phyloP scores from a whole-genome alignment of 352 stramenopile genomes.

The Ophiocytium majus region DNA sequence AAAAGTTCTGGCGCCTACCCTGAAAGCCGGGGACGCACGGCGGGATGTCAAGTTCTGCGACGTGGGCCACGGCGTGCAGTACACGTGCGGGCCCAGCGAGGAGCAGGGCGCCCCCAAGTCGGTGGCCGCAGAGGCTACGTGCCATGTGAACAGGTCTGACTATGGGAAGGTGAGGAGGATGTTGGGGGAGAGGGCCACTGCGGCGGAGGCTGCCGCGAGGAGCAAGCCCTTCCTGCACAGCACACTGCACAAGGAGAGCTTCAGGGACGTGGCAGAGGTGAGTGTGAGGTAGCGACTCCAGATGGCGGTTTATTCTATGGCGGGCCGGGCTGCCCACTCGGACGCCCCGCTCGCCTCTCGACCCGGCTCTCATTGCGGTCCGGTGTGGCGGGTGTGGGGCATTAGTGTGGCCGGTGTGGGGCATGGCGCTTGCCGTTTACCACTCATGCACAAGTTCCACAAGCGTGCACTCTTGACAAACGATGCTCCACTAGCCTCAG shows the following conservation, averaged over 20 bases:
- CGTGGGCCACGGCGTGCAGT: neutral
- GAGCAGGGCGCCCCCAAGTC: neutral
- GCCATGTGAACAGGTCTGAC: neutral
- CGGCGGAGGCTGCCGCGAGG: slow-evolving; percentile 15
- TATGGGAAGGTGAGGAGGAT: neutral
- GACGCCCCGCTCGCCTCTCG: too few relatives aligned
- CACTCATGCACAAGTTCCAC: too few relatives aligned
- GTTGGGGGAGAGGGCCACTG: neutral
- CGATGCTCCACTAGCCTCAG: too few relatives aligned
- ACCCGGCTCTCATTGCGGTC: too few relatives aligned
- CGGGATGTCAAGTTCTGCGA: neutral
- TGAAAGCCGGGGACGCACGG: neutral
- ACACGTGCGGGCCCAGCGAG: neutral
- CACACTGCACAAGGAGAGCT: slow-evolving; percentile 35
- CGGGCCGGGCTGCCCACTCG: too few relatives aligned
- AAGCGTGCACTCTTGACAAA: too few relatives aligned
- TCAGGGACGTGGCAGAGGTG: slow-evolving; percentile 41
- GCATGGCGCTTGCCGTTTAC: too few relatives aligned
- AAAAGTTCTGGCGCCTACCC: neutral
- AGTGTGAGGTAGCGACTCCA: too few relatives aligned
- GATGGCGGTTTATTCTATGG: too few relatives aligned
- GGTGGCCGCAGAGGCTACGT: neutral
- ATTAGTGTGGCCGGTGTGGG: too few relatives aligned
- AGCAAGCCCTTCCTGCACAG: slow-evolving; percentile 47
- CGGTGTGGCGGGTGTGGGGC: too few relatives aligned